These are phyloP conservation scores for Verticillium albo-atrum DNA, from an alignment of 2,329 filamentous ascomycete species.

Conservation along the genomic window DNA sequence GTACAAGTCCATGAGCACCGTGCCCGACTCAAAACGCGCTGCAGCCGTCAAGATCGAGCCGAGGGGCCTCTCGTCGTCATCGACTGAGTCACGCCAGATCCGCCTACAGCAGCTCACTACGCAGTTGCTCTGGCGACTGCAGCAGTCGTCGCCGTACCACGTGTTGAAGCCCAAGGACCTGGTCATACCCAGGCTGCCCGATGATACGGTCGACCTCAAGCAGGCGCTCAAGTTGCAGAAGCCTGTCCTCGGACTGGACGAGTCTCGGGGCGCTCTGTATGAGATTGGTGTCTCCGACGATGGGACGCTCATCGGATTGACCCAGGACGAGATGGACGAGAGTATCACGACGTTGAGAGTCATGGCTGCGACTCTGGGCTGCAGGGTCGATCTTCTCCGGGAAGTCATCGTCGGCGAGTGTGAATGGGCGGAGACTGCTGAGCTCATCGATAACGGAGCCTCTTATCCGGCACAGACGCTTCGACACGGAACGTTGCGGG, in stretches of 20 bases:
- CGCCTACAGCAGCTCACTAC: conserved; percentile 89
- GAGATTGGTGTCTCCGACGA: conserved; percentile 97
- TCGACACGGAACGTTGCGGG: conserved; percentile 61
- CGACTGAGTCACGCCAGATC: conserved; percentile 71
- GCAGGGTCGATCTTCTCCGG: conserved; percentile 74
- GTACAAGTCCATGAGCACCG: conserved; percentile 68
- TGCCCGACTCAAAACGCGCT: conserved; percentile 10
- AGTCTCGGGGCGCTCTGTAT: conserved; percentile 89
- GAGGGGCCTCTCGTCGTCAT: conserved; percentile 27
- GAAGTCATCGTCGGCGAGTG: conserved; percentile 83
- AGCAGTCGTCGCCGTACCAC: conserved; percentile 92
- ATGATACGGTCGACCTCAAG: conserved; percentile 47
- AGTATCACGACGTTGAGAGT: conserved; percentile 78
- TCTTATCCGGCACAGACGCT: conserved; percentile 17
- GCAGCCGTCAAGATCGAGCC: conserved; percentile 16
- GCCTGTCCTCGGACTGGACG: conserved; percentile 76
- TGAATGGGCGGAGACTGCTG: conserved; percentile 57
- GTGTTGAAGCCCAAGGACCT: conserved; percentile 71
- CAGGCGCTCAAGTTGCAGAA: conserved; percentile 46
- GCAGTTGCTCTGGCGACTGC: conserved; percentile 88
- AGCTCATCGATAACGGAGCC: conserved; percentile 21
- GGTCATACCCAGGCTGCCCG: conserved; percentile 70
- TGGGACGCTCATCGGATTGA: conserved; percentile 82
- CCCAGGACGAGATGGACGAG: conserved; percentile 87
- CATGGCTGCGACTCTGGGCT: conserved; percentile 92